Percentiles rank a stretch among this genome's conserved stretches.
These are phyloP conservation scores for Hippophae tibetana DNA, from an alignment of 306 rosid species.

Conservation along the genomic window DNA sequence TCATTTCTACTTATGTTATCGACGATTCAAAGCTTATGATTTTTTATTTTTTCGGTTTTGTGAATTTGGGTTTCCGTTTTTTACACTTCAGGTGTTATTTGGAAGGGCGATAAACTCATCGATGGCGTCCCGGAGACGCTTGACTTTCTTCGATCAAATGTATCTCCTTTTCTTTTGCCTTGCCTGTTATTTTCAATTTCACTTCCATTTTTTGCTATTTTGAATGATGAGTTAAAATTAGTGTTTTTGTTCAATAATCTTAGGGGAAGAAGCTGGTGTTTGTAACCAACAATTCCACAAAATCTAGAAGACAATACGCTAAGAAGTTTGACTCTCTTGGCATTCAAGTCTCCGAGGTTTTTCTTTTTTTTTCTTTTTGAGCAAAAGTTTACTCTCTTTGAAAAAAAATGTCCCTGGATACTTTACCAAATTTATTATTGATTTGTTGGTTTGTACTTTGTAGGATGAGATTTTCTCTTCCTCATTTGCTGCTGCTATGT, in stretches of 20 bases:
- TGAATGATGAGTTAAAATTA: background rate
- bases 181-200: background rate
- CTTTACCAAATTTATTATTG: too few species aligned
- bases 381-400: too few species aligned
- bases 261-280: conserved; percentile 82
- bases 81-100: conserved; percentile 56
- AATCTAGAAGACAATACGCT: conserved; percentile 59
- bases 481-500: conserved; percentile 94
- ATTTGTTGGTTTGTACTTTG: background rate
- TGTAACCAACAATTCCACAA: conserved; percentile 75
- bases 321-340: conserved; percentile 73
- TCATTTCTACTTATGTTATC: background rate
- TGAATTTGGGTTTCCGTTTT: background rate
- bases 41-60: too few species aligned
- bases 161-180: background rate
- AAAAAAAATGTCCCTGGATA: too few species aligned
- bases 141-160: conserved; percentile 72
- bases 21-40: background rate
- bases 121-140: conserved; percentile 64
- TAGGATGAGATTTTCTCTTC: conserved; percentile 93
- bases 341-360: conserved; percentile 61
- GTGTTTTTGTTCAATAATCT: background rate
- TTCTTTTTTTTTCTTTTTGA: background rate
- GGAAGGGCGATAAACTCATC: conserved; percentile 78
- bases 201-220: background rate